These are phyloP conservation scores for Gossypium turneri DNA, from an alignment of 345 rosid species.

Conservation along the genomic window DNA sequence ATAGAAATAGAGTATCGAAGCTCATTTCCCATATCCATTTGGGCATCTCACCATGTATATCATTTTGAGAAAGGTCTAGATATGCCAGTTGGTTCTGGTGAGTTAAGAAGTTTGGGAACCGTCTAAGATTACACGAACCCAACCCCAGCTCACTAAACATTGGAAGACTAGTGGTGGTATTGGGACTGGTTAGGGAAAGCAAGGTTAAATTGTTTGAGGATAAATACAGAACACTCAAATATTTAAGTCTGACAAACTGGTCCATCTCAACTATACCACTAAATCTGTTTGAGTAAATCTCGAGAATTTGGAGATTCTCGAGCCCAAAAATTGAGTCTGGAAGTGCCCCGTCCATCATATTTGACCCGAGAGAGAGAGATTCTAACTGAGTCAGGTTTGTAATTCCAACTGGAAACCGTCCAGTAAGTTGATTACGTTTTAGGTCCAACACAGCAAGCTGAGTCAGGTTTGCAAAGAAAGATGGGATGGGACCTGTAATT, in stretches of 20 bases:
- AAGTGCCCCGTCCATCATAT: constrained; percentile 13
- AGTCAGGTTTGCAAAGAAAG: neutral
- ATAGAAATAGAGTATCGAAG: neutral
- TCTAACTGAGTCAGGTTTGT: neutral
- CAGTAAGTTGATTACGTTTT: neutral
- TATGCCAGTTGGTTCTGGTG: neutral
- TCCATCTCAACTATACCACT: constrained; percentile 7
- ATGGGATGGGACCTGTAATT: constrained; percentile 4
- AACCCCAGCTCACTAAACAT: neutral
- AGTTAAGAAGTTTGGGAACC: neutral
- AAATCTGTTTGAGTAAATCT: neutral
- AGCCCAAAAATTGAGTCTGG: constrained; percentile 6
- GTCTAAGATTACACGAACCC: neutral
- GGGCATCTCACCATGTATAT: constrained; percentile 4
- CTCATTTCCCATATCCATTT: constrained; percentile 5
- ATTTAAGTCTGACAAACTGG: neutral
- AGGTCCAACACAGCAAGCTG: neutral
- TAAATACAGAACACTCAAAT: neutral
- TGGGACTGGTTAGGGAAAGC: neutral
- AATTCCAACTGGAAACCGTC: neutral
- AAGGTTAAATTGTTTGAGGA: neutral
- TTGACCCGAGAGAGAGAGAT: neutral
- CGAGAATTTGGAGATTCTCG: neutral
- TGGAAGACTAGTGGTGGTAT: neutral
- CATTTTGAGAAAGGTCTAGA: neutral